A percentile compares a stretch with the other conserved stretches of the same genome.
Evolutionary conservation across 2,329 filamentous ascomycete species (phyloP).

Genomic region (Phyllosticta paracitricarpa): DNA sequence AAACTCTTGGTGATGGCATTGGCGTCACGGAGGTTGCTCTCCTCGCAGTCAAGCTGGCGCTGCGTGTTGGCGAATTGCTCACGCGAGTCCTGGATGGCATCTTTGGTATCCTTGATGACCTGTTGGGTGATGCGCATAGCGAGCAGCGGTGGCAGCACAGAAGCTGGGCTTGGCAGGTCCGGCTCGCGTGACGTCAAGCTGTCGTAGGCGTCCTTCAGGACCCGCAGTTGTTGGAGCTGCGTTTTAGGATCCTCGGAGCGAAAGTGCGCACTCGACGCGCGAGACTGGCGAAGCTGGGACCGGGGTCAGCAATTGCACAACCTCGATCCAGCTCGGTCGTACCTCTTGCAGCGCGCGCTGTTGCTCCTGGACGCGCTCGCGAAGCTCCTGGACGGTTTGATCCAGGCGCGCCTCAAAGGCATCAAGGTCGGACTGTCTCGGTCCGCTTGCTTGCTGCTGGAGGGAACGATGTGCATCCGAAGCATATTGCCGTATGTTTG

Average conservation of each 20-base stretch:
- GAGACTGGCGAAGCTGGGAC: conserved; percentile 34
- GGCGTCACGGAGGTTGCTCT: conserved; percentile 38
- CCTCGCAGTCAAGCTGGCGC: conserved; percentile 34
- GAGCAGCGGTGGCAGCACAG: conserved; percentile 60
- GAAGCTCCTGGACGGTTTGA: conserved; percentile 57
- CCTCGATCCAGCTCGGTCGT: conserved; percentile 10
- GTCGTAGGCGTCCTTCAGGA: conserved; percentile 56
- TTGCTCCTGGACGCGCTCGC: conserved; percentile 41
- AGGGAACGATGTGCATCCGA: conserved; percentile 16
- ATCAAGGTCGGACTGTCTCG: conserved; percentile 22
- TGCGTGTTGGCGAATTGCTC: conserved; percentile 30
- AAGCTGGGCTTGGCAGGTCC: conserved; percentile 53
- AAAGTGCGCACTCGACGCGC: conserved; percentile 15
- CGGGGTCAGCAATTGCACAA: conserved; percentile 12
- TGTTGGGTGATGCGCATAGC: conserved; percentile 58
- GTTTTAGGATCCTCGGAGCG: conserved; percentile 26
- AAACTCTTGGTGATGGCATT: conserved; percentile 38
- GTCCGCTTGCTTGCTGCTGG: conserved; percentile 25
- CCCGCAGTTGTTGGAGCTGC: conserved; percentile 36
- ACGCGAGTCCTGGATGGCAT: conserved; percentile 41
- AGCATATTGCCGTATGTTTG: conserved; percentile 23
- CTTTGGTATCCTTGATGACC: conserved; percentile 54
- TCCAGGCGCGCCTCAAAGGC: conserved; percentile 48
- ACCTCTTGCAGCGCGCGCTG: conserved; percentile 39
- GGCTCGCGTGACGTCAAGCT: conserved; percentile 52